Evolutionary conservation across 352 stramenopile species (phyloP).

Genomic region (Bremia lactucae): DNA sequence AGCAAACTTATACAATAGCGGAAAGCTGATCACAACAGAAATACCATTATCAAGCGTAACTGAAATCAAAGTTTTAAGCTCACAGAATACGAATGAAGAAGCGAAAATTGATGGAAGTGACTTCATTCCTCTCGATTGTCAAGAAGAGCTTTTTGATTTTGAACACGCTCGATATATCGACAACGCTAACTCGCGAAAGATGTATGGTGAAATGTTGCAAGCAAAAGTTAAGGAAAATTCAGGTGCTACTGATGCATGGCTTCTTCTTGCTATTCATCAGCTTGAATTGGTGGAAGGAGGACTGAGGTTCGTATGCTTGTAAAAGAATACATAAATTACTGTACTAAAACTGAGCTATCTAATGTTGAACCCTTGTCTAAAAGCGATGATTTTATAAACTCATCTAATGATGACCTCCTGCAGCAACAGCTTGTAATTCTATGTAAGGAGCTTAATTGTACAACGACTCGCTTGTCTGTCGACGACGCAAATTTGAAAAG

Average conservation of each 20-base stretch:
- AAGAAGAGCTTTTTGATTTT: slow-evolving; percentile 4
- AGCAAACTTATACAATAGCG: slow-evolving; percentile 1
- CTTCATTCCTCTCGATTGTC: slow-evolving; percentile 14
- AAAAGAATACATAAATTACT: too few species aligned
- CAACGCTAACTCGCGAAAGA: slow-evolving; percentile 8
- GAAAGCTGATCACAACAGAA: background rate
- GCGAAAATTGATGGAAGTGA: slow-evolving; percentile 1
- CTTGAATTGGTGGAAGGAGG: slow-evolving; percentile 33
- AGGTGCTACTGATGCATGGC: slow-evolving; percentile 29
- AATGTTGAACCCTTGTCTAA: slow-evolving; percentile 1
- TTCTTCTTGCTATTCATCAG: slow-evolving; percentile 39
- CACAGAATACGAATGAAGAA: background rate
- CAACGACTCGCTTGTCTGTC: too few species aligned
- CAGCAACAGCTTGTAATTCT: slow-evolving; percentile 20
- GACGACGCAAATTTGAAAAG: slow-evolving; percentile 20
- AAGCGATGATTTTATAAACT: slow-evolving; percentile 23
- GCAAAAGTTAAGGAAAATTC: slow-evolving; percentile 19
- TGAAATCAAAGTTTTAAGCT: background rate
- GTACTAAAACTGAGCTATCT: too few species aligned
- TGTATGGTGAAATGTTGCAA: slow-evolving; percentile 17
- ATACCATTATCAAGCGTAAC: background rate
- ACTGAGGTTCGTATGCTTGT: slow-evolving; percentile 19
- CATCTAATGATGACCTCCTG: slow-evolving; percentile 13
- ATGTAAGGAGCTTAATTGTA: slow-evolving; percentile 16
- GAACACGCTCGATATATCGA: slow-evolving; percentile 28